These are phyloP conservation scores for Jacaranda mimosifolia DNA, from an alignment of 257 asterid genomes.

Conservation along the genomic window DNA sequence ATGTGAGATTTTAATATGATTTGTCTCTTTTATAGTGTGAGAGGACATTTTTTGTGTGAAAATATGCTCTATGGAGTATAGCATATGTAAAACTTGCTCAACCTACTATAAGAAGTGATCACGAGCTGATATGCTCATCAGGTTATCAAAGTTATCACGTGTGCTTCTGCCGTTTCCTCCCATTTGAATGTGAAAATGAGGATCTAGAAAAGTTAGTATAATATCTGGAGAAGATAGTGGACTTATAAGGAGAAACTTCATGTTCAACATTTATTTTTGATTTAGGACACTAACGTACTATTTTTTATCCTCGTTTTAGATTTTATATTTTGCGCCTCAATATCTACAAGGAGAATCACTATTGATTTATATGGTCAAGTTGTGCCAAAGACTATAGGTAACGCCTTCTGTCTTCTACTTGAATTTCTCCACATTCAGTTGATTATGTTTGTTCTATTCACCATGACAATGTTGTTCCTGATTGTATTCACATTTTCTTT, in stretches of 20 bases:
- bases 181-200: conserved; percentile 19
- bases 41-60: neutral
- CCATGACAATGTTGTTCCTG: conserved; percentile 24
- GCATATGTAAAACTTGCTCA: neutral
- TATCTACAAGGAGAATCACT: conserved; percentile 81
- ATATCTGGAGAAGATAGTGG: neutral
- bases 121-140: neutral
- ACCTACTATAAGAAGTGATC: neutral
- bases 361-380: conserved; percentile 90
- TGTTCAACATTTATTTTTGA: conserved; percentile 7
- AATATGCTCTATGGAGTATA: neutral
- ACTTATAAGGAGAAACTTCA: neutral
- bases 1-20: neutral
- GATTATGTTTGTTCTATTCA: neutral
- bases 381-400: conserved; percentile 98
- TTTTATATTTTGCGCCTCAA: conserved; percentile 29
- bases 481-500: conserved; percentile 33
- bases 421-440: conserved; percentile 17
- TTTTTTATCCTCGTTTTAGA: conserved; percentile 5
- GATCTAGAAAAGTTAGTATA: conserved; percentile 9
- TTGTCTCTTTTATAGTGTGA: conserved; percentile 1
- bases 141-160: neutral
- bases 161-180: neutral
- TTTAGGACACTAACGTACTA: neutral
- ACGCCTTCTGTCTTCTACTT: conserved; percentile 33